Evolutionary conservation across 768 basidiomycete species (phyloP), one percentile per base, ranked within the genome.

Genomic region (Lentinula sp.): DNA sequence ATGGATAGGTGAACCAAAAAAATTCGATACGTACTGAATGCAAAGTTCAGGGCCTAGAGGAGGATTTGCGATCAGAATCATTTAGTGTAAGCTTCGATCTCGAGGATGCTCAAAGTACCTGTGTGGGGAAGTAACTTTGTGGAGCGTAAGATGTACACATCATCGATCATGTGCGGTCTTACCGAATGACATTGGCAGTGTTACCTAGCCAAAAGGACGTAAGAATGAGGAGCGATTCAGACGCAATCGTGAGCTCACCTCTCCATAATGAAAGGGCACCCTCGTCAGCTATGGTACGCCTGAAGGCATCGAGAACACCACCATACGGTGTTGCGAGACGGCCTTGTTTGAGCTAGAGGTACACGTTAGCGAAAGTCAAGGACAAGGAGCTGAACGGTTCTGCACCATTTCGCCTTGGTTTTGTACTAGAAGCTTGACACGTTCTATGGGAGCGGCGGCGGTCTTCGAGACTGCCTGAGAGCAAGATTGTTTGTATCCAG

Each of bases 371-470:
- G 57, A 21, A 48, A 37, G 53, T 5, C 34, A 0, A 49, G 54
- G 62, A 50, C 55, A 34, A 5, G 21, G 48, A 32, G 28, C 28
- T 57, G 43, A 28, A 11, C 60, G n/a, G 18, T 23, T 13, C 9
- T 45, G 4, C 78, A 87, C 90, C 97, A 98, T 99, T 83, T 98
- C 97, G 85, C 95, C 96, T 87, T 98, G 96, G 81, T 97, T 98
- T 80, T 98, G 93, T 63, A 96, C 89, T 74, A 96, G 79, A 70
- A 98, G 88, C 84, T 99, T 99, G 79, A 99, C 96, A 73, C 97
- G 95, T 86, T 98, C 97, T 71, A 99, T 99, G 78, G 97, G 97
- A 65, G 97, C 97, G 69, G 97, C 97, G 66, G 91, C 91, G 67
- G 97, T 98, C 86, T 99, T 99, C 60, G 97, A 91, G 75, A 98